These are phyloP conservation scores for Macrolepiota dolichaula DNA, from an alignment of 768 basidiomycete genomes.

Conservation along the genomic window DNA sequence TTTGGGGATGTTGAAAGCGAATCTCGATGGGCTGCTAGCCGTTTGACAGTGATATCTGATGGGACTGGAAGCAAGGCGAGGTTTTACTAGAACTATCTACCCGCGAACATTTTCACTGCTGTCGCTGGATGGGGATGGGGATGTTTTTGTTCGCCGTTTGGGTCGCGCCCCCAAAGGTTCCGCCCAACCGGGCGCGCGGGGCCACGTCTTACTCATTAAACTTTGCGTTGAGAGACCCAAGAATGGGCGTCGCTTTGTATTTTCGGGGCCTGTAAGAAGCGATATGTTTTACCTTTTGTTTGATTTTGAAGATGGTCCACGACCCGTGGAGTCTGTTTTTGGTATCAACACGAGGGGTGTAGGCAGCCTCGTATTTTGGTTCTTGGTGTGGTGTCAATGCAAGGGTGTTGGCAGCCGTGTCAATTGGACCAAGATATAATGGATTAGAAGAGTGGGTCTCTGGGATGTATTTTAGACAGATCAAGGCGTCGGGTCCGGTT, in stretches of 20 bases:
- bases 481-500: background rate
- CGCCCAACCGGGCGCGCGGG: too few species aligned
- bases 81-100: constrained; percentile 5
- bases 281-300: background rate
- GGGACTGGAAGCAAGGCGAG: background rate
- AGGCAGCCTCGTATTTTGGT: background rate
- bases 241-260: background rate
- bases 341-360: constrained; percentile 4
- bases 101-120: constrained; percentile 10
- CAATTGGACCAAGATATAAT: background rate
- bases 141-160: background rate
- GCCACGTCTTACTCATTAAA: background rate
- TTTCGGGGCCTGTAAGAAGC: background rate
- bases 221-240: background rate
- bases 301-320: background rate
- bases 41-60: background rate
- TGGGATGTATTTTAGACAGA: background rate
- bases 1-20: constrained; percentile 5
- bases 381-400: background rate
- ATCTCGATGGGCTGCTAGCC: constrained; percentile 2
- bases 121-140: background rate
- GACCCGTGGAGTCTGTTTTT: background rate
- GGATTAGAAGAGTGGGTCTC: background rate
- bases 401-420: background rate
- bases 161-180: background rate